Conservation (phyloP, 2,329 filamentous ascomycete genomes). For the Neonectria magnoliae region DNA sequence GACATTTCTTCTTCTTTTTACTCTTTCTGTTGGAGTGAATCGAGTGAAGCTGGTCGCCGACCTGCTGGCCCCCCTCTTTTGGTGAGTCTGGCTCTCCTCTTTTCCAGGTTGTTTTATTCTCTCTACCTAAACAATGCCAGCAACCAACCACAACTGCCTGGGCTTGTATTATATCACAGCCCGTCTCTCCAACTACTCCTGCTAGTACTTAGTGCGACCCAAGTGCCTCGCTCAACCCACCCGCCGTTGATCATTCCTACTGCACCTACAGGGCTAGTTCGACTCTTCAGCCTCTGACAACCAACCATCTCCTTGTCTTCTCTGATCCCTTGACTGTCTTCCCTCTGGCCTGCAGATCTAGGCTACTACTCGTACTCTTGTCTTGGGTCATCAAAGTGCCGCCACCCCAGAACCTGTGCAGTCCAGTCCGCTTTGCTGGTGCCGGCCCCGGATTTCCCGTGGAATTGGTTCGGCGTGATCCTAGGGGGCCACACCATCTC, state of each 20-base stretch:
- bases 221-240: background rate
- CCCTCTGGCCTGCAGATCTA: slow-evolving; percentile 33
- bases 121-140: background rate
- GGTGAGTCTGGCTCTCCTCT: background rate
- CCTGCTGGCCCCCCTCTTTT: background rate
- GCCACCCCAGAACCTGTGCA: background rate
- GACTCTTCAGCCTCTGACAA: background rate
- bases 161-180: background rate
- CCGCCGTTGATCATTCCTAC: background rate
- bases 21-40: background rate
- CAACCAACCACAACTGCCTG: background rate
- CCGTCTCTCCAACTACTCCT: background rate
- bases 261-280: background rate
- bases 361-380: background rate
- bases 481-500: slow-evolving; percentile 30
- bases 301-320: background rate
- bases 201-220: background rate
- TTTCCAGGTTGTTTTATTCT: background rate
- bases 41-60: background rate
- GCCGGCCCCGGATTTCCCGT: slow-evolving; percentile 44
- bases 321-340: background rate
- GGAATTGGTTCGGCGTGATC: slow-evolving; percentile 43
- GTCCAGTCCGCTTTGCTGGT: background rate
- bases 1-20: background rate
- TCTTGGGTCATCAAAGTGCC: background rate